phyloP scores from a whole-genome alignment of 805 yeast genomes.

The Clavispora carvajalis region DNA sequence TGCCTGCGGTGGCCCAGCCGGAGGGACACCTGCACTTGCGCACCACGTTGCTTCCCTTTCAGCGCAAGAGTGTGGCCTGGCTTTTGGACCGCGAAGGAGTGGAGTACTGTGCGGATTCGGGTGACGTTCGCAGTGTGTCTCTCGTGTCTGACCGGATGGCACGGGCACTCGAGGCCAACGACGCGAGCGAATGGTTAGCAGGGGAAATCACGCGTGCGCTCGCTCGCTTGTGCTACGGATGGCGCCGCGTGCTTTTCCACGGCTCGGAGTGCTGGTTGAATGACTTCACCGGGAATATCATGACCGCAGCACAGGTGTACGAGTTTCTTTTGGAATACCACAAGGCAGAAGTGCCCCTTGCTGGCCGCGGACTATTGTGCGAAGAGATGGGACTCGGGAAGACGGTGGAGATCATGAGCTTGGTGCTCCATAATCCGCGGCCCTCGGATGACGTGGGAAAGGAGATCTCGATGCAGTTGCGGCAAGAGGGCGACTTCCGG shows the following conservation, averaged over 20 bases:
- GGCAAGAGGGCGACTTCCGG: slow-evolving; percentile 38
- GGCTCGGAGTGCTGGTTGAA: slow-evolving; percentile 41
- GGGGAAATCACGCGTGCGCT: slow-evolving; percentile 24
- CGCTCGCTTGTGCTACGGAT: slow-evolving; percentile 48
- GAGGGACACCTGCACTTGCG: slow-evolving; percentile 40
- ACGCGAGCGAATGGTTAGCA: background rate
- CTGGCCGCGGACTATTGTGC: slow-evolving; percentile 66
- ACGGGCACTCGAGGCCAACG: slow-evolving; percentile 3
- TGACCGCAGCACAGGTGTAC: slow-evolving; percentile 25
- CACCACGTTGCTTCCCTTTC: slow-evolving; percentile 44
- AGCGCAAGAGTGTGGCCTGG: slow-evolving; percentile 54
- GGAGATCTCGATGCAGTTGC: slow-evolving; percentile 22
- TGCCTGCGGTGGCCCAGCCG: slow-evolving; percentile 14
- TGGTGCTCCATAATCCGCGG: slow-evolving; percentile 59
- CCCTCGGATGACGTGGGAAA: slow-evolving; percentile 28
- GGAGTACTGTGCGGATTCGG: slow-evolving; percentile 22
- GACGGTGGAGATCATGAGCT: slow-evolving; percentile 76
- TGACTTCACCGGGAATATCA: slow-evolving; percentile 43
- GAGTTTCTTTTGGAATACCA: slow-evolving; percentile 22
- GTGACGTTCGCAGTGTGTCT: slow-evolving; percentile 17
- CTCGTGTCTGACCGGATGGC: slow-evolving; percentile 13
- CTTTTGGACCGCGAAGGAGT: slow-evolving; percentile 47
- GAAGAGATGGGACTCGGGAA: slow-evolving; percentile 99
- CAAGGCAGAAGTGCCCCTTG: slow-evolving; percentile 21
- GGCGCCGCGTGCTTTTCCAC: slow-evolving; percentile 26